Evolutionary conservation across 148 eudicot genomes (phyloP), one percentile per base, ranked within the genome.

Genomic region (Spergularia bocconei): DNA sequence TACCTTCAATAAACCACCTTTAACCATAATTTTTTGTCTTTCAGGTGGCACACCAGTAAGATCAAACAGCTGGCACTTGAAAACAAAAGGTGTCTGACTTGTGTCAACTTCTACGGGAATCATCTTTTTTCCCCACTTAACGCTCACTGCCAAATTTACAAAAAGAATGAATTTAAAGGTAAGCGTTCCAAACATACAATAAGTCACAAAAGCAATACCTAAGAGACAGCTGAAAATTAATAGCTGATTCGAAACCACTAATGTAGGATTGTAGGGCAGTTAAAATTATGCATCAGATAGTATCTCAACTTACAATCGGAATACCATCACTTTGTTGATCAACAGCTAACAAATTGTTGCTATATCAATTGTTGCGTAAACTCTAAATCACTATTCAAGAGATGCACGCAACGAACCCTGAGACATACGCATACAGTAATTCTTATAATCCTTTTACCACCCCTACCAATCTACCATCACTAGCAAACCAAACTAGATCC

Each of bases 1-100:
- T 89, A 95, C 98, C 98, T 95, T 92, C 65, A 95, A 74, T 77
- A 95, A 86, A 76, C 98, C 98, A 85, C 98, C 98, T 77, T 90
- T 95, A 47, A 89, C 91, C 98, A 95, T 90, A 69, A 95, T 95
- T 79, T 95, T 95, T 77, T 95, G 98, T 81, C 98, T 95, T 82
- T 95, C 97, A 61, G 97, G 98, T 15, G 98, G 97, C 38, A 95
- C 98, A 80, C 97, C 98, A 20, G 97, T 95, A 25, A 95, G 88
- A 86, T 90, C 97, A 76, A 63, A 95, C 72, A 95, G 74, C 81
- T 95, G 98, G 83, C 86, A 85, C 75, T 95, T 95, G 86, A 95
- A 95, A 77, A 95, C 87, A 76, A 83, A 92, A 17, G 98, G 97
- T 60, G 97, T 81, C 83, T 92, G 92, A 72, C 80, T 87, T 44